Percentiles rank a stretch among this genome's conserved stretches.
Evolutionary conservation across 2,329 filamentous ascomycete genomes (phyloP).

Genomic region (Colletotrichum ledebouriae): DNA sequence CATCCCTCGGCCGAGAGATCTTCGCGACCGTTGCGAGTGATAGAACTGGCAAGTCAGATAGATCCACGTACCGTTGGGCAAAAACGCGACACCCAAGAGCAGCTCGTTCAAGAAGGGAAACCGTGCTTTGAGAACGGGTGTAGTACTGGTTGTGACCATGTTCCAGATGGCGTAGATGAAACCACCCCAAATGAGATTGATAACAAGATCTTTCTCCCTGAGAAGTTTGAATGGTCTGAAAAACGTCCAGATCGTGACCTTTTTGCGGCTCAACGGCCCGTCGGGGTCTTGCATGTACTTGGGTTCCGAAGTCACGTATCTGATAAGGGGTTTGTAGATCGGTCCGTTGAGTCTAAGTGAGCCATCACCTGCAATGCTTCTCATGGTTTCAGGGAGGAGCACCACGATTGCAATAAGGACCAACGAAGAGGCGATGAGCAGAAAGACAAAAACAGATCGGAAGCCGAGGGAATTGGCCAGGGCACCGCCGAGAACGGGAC

Average conservation of each 20-base stretch:
- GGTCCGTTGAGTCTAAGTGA: constrained; percentile 43
- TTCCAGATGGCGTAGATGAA: constrained; percentile 57
- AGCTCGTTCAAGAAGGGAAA: constrained; percentile 46
- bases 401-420: constrained; percentile 44
- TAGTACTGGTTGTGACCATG: constrained; percentile 61
- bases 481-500: constrained; percentile 51
- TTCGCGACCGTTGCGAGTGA: not conserved
- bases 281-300: constrained; percentile 42
- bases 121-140: constrained; percentile 50
- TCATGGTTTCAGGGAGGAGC: constrained; percentile 49
- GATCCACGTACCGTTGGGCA: constrained; percentile 46
- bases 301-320: constrained; percentile 41
- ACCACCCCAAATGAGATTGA: constrained; percentile 57
- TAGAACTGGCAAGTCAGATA: not conserved
- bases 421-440: constrained; percentile 24
- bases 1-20: constrained; percentile 6
- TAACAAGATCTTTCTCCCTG: constrained; percentile 57
- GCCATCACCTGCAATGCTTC: constrained; percentile 49
- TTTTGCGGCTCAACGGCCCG: constrained; percentile 44
- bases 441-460: constrained; percentile 41
- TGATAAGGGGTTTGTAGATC: constrained; percentile 47
- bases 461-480: constrained; percentile 45
- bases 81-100: constrained; percentile 46
- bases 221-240: constrained; percentile 56
- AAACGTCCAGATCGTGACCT: constrained; percentile 50